phyloP scores from a whole-genome alignment of 805 yeast species.

The Suhomyces sp. region DNA sequence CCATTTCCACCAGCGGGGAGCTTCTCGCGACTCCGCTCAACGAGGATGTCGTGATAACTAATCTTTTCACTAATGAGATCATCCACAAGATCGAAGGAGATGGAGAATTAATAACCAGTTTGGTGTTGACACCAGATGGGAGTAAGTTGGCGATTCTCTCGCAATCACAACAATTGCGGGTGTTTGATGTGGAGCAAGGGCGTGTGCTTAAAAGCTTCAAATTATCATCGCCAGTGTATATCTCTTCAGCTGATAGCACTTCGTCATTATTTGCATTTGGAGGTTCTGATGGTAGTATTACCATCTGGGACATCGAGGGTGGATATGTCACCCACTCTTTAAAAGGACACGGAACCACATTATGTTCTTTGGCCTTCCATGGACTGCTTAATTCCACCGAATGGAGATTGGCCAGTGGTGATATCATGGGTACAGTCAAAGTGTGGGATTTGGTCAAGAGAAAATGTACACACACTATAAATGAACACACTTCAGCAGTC shows the following conservation, averaged over 20 bases:
- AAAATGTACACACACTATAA: conserved; percentile 59
- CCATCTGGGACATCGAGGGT: conserved; percentile 89
- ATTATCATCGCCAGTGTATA: conserved; percentile 78
- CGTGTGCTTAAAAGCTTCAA: conserved; percentile 50
- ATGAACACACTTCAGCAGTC: conserved; percentile 81
- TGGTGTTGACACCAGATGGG: conserved; percentile 78
- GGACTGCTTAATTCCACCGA: conserved; percentile 65
- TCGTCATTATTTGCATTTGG: conserved; percentile 90
- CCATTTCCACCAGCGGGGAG: conserved; percentile 53
- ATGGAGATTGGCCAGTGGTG: conserved; percentile 80
- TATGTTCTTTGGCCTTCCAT: conserved; percentile 69
- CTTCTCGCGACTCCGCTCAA: conserved; percentile 76
- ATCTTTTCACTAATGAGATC: conserved; percentile 56
- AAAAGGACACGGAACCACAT: conserved; percentile 90
- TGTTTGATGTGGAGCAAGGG: conserved; percentile 50
- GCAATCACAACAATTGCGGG: conserved; percentile 77
- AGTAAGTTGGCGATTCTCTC: conserved; percentile 67
- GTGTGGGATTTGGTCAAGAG: conserved; percentile 72
- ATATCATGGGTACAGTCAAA: conserved; percentile 55
- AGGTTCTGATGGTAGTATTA: conserved; percentile 88
- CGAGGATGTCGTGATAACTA: conserved; percentile 73
- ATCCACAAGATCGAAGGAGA: conserved; percentile 76
- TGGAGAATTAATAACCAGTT: conserved; percentile 73
- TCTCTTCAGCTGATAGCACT: conserved; percentile 73
- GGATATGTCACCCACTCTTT: conserved; percentile 86